phyloP scores from a whole-genome alignment of 371 early-diverging fungal genomes.

The Dichotomocladium elegans region DNA sequence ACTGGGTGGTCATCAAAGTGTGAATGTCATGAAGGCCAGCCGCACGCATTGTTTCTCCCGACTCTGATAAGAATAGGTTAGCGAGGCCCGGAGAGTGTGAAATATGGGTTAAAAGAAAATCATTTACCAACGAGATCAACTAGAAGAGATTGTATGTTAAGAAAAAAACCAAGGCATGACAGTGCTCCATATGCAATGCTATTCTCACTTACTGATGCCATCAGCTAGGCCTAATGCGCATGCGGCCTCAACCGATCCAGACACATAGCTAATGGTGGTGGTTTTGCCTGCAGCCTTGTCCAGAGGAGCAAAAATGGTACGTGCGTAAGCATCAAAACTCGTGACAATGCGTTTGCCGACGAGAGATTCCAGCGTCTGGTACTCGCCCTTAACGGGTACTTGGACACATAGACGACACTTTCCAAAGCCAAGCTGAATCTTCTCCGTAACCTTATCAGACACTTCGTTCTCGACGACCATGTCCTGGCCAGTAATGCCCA shows the following conservation, averaged over 20 bases:
- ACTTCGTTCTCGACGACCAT: slow-evolving; percentile 83
- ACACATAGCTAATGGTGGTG: slow-evolving; percentile 79
- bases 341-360: slow-evolving; percentile 94
- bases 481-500: slow-evolving; percentile 96
- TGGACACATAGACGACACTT: slow-evolving; percentile 88
- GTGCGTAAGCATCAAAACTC: slow-evolving; percentile 73
- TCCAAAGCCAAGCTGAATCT: slow-evolving; percentile 85
- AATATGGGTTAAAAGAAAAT: too few relatives aligned
- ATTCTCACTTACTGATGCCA: slow-evolving; percentile 82
- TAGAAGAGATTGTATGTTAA: slow-evolving; percentile 10
- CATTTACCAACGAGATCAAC: slow-evolving; percentile 61
- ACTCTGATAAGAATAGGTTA: slow-evolving; percentile 61
- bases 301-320: slow-evolving; percentile 64
- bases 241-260: slow-evolving; percentile 94
- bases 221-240: slow-evolving; percentile 96
- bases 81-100: too few relatives aligned
- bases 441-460: slow-evolving; percentile 66
- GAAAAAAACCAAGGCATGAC: neutral
- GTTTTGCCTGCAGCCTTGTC: slow-evolving; percentile 57
- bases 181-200: too few relatives aligned
- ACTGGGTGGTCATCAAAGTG: slow-evolving; percentile 79
- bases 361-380: slow-evolving; percentile 59
- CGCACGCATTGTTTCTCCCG: slow-evolving; percentile 98
- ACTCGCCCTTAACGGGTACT: slow-evolving; percentile 54
- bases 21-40: slow-evolving; percentile 88